Percentiles rank a stretch among this genome's conserved stretches.
phyloP scores from a whole-genome alignment of 164 flowering plant species.

The Liquidambar formosana region DNA sequence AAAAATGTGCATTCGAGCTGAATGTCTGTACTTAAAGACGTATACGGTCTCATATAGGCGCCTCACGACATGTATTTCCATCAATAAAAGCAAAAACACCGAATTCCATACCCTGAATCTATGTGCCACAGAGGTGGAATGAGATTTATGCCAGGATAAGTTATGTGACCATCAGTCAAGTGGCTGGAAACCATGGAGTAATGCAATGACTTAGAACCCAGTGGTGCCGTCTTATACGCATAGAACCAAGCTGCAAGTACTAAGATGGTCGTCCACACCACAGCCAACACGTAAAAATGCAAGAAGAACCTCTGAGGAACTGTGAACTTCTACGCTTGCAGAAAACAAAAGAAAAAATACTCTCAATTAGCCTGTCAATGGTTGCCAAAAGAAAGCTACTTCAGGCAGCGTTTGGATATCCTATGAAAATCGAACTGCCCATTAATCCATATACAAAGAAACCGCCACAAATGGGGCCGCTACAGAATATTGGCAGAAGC shows the following conservation, averaged over 20 bases:
- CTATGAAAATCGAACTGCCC: too few species aligned
- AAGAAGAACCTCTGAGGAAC: conserved; percentile 69
- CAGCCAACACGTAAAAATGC: conserved; percentile 63
- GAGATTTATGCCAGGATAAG: conserved; percentile 35
- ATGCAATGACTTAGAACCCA: conserved; percentile 28
- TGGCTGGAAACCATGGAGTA: conserved; percentile 42
- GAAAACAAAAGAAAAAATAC: neutral
- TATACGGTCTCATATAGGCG: conserved; percentile 59
- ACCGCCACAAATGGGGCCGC: too few species aligned
- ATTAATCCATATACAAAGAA: too few species aligned
- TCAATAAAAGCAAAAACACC: conserved; percentile 56
- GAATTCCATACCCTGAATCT: conserved; percentile 42
- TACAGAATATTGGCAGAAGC: too few species aligned
- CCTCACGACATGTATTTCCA: conserved; percentile 67
- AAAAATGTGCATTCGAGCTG: conserved; percentile 67
- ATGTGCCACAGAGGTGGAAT: conserved; percentile 19
- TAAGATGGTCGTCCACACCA: conserved; percentile 58
- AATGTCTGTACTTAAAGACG: conserved; percentile 57
- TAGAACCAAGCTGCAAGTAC: conserved; percentile 51
- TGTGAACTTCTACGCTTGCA: conserved; percentile 45
- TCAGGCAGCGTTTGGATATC: too few species aligned
- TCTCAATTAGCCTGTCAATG: neutral
- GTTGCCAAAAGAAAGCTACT: too few species aligned
- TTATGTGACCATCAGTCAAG: conserved; percentile 54
- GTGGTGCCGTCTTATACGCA: conserved; percentile 42